These are phyloP conservation scores for Kluyveromyces marxianus DNA, from an alignment of 1,139 yeast genomes.

Conservation along the genomic window DNA sequence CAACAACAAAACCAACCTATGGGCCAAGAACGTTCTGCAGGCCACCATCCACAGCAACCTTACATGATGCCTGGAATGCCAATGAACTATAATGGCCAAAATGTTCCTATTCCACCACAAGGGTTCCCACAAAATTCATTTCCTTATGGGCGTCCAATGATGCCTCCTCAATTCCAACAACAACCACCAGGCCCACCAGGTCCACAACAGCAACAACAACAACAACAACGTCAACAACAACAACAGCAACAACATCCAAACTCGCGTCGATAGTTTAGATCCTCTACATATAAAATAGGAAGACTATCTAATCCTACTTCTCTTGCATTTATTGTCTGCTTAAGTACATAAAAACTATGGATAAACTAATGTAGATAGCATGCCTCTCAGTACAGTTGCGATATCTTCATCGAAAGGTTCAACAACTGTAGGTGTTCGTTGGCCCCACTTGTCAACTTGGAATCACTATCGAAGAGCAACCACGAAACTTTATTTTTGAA, in stretches of 20 bases:
- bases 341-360: not conserved
- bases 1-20: slow-evolving; percentile 10
- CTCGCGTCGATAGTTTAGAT: not conserved
- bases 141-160: slow-evolving; percentile 14
- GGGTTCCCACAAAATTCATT: slow-evolving; percentile 2
- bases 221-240: slow-evolving; percentile 2
- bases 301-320: not conserved
- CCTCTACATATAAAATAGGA: too few relatives aligned
- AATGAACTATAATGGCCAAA: slow-evolving; percentile 3
- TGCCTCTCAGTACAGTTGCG: slow-evolving; percentile 27
- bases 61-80: slow-evolving; percentile 5
- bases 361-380: not conserved
- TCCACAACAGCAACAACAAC: slow-evolving; percentile 5
- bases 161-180: slow-evolving; percentile 15
- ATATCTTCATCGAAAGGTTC: slow-evolving; percentile 55
- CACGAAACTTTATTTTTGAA: slow-evolving; percentile 61
- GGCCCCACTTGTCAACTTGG: slow-evolving; percentile 72
- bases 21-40: slow-evolving; percentile 10
- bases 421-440: slow-evolving; percentile 84
- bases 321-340: slow-evolving; percentile 4
- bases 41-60: slow-evolving; percentile 9
- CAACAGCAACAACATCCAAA: slow-evolving; percentile 1
- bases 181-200: slow-evolving; percentile 12
- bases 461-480: slow-evolving; percentile 68
- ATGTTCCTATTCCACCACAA: slow-evolving; percentile 1